Percentiles rank a stretch among this genome's conserved stretches.
phyloP scores from a whole-genome alignment of 441 rosid species.

The Metrosideros polymorpha region DNA sequence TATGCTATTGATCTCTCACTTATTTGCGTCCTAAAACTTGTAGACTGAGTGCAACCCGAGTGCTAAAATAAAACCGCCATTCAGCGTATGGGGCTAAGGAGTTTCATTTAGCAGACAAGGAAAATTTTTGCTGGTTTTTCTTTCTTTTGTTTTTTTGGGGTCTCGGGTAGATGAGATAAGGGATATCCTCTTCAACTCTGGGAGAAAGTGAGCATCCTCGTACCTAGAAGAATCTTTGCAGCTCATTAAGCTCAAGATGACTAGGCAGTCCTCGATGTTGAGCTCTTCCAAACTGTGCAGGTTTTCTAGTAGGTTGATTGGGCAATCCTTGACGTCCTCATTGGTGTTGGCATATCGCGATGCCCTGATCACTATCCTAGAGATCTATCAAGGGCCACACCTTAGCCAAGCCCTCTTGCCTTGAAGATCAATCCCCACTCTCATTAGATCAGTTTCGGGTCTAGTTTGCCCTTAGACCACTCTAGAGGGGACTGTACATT shows the following conservation, averaged over 20 bases:
- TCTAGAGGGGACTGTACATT: not conserved
- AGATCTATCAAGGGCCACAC: no score
- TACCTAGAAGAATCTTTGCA: not conserved
- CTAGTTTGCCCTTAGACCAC: not conserved
- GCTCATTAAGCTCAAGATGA: not conserved
- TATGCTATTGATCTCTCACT: slow-evolving; percentile 17
- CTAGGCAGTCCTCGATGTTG: not conserved
- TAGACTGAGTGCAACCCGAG: no score
- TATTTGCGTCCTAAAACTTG: no score
- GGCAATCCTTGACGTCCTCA: not conserved
- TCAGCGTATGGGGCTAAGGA: no score
- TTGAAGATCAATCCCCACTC: not conserved
- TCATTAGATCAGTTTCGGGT: not conserved
- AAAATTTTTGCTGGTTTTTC: no score
- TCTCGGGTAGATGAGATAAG: not conserved
- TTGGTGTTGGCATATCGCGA: not conserved
- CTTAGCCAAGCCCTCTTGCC: not conserved
- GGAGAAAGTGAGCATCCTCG: not conserved
- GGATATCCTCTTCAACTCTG: not conserved
- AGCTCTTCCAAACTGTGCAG: not conserved
- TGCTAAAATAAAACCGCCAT: no score
- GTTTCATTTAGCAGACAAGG: no score
- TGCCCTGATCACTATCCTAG: not conserved
- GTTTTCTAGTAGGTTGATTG: not conserved
- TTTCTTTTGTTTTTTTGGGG: no score